Evolutionary conservation across 768 basidiomycete genomes (phyloP).

Genomic region (Amanita exitialis): DNA sequence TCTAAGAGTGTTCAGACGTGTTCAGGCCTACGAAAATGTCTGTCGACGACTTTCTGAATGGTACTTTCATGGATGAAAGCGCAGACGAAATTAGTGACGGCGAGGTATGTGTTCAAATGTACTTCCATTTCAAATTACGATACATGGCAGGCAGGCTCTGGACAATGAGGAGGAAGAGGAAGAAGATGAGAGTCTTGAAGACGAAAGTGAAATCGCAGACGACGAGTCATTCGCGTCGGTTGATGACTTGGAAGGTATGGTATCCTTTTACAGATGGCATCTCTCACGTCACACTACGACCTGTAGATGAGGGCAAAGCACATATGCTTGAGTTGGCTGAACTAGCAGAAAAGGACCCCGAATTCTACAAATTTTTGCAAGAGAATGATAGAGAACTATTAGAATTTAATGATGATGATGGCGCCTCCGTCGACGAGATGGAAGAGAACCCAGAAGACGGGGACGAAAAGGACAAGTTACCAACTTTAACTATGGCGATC

Average conservation of each 20-base stretch:
- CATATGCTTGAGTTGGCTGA: constrained; percentile 81
- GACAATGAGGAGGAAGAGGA: constrained; percentile 13
- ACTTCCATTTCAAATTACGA: not conserved
- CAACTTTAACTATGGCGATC: constrained; percentile 59
- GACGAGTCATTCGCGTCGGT: constrained; percentile 66
- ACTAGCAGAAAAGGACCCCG: constrained; percentile 94
- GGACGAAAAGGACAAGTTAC: constrained; percentile 34
- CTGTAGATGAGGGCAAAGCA: constrained; percentile 54
- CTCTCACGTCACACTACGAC: not conserved
- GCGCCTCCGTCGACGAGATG: constrained; percentile 15
- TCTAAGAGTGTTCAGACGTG: not conserved
- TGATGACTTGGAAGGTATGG: constrained; percentile 58
- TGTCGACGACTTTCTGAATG: constrained; percentile 69
- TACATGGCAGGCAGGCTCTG: constrained; percentile 13
- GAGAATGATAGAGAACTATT: constrained; percentile 93
- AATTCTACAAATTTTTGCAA: constrained; percentile 96
- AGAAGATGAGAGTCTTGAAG: constrained; percentile 26
- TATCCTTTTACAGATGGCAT: not conserved
- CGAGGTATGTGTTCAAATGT: constrained; percentile 9
- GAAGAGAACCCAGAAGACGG: constrained; percentile 11
- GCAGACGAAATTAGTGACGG: constrained; percentile 34
- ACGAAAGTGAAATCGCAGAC: constrained; percentile 26
- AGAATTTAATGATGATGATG: constrained; percentile 53
- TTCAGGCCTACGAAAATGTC: constrained; percentile 43
- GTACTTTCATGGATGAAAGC: constrained; percentile 59